Percentiles rank a stretch among this genome's conserved stretches.
These are phyloP conservation scores for Debaryomyces tyrocola DNA, from an alignment of 805 yeast genomes.

Conservation along the genomic window DNA sequence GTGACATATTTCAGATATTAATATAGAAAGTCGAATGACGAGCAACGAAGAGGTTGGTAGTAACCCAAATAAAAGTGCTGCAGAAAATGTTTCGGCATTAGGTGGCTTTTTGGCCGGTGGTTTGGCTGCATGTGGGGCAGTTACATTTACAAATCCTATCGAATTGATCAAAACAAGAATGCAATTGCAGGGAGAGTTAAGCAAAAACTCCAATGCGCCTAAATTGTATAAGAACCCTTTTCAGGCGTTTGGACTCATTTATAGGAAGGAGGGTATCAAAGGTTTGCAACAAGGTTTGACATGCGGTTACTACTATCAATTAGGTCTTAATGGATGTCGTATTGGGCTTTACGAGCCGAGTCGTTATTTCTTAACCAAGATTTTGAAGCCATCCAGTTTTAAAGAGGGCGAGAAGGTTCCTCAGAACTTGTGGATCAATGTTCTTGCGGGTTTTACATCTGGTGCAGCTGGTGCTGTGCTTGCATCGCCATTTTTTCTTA, in stretches of 20 bases:
- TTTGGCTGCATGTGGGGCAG: constrained; percentile 96
- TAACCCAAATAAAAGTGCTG: constrained; percentile 17
- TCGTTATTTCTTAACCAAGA: constrained; percentile 56
- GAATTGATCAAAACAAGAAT: constrained; percentile 93
- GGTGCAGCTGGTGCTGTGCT: constrained; percentile 87
- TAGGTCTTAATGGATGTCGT: constrained; percentile 91
- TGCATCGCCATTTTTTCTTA: constrained; percentile 89
- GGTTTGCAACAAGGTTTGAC: constrained; percentile 89
- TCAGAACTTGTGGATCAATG: constrained; percentile 55
- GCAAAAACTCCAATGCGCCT: constrained; percentile 50
- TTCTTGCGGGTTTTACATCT: constrained; percentile 75
- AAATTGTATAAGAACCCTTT: constrained; percentile 73
- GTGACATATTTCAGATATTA: too few species aligned
- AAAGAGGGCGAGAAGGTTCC: constrained; percentile 38
- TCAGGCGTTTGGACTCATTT: constrained; percentile 77
- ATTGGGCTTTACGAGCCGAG: constrained; percentile 92
- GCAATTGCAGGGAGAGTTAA: constrained; percentile 94
- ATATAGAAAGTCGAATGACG: neutral
- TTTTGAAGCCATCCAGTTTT: constrained; percentile 51
- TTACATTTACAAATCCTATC: constrained; percentile 93
- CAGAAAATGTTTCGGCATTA: constrained; percentile 59
- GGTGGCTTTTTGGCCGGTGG: constrained; percentile 93
- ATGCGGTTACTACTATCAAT: constrained; percentile 88
- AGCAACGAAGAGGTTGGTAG: neutral
- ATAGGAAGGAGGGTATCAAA: constrained; percentile 76